phyloP scores from a whole-genome alignment of 495 filamentous ascomycete species.

The Tuber melanosporum region DNA sequence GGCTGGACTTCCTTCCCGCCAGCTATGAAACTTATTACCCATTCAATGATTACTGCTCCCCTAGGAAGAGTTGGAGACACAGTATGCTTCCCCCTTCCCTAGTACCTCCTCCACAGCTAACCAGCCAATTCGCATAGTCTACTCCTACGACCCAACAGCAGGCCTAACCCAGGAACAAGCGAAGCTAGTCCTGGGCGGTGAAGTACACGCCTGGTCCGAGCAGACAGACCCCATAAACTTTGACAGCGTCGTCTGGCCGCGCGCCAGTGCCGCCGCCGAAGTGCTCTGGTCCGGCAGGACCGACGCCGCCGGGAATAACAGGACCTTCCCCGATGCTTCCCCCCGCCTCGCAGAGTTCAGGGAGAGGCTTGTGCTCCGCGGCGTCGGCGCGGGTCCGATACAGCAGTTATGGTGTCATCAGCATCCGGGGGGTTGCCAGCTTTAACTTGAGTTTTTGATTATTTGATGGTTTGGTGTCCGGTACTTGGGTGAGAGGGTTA shows the following conservation, averaged over 20 bases:
- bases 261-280: slow-evolving; percentile 62
- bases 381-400: slow-evolving; percentile 55
- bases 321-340: slow-evolving; percentile 58
- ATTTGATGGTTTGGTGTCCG: not conserved
- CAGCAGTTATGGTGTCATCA: slow-evolving; percentile 52
- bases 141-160: slow-evolving; percentile 65
- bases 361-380: slow-evolving; percentile 61
- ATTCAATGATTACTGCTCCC: slow-evolving; percentile 69
- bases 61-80: slow-evolving; percentile 67
- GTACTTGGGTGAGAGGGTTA: slow-evolving; percentile 2
- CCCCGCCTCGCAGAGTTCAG: slow-evolving; percentile 63
- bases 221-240: slow-evolving; percentile 64
- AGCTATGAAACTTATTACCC: slow-evolving; percentile 52
- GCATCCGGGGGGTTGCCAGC: slow-evolving; percentile 42
- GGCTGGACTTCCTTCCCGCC: slow-evolving; percentile 57
- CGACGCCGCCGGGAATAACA: slow-evolving; percentile 55
- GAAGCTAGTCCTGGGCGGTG: slow-evolving; percentile 66
- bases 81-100: slow-evolving; percentile 23
- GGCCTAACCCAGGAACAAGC: slow-evolving; percentile 53
- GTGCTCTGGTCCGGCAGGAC: slow-evolving; percentile 66
- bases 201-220: slow-evolving; percentile 72
- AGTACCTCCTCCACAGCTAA: not conserved
- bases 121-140: slow-evolving; percentile 45
- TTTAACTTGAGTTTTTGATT: slow-evolving; percentile 15
- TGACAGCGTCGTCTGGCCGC: slow-evolving; percentile 70